Base-by-base conservation (phyloP, 257 asterid genomes). In the Misopates orontium region DNA sequence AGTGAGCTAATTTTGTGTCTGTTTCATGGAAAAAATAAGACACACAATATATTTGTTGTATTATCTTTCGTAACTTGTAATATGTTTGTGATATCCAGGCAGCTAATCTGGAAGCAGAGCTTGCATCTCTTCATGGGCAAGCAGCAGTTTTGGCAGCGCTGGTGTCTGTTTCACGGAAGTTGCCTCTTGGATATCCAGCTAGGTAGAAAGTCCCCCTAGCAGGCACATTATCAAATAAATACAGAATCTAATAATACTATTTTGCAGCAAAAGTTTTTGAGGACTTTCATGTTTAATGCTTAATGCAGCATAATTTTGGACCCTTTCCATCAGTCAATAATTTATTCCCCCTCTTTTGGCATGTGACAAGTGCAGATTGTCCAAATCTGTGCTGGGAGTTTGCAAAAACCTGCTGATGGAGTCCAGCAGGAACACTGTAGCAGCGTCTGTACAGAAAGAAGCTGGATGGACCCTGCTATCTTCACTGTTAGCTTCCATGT, bases 381-480 rank as follows among this genome's bases (percentile, higher is more conserved):
- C 99, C 56, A 79, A 72, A 66, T 86, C 96, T 47, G 83, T 94
- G 54, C 89, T 94, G 69, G 89, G 83, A 70, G 89, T 94, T 75
- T 94, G 97, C 80, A 94, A 79, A 89, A 94, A 78, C 69, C 78
- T 94, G 86, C 80, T 94, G 78, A 76, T 57, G 71, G 84, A 90
- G 61, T 82, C 95, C 53, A 88, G 93, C 77, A 73, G 95, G 78
- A 94, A 86, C 71, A 87, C 85, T 72, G 59, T 70, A 53, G 90
- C 95, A 24, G 95, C 93, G 71, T 74, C 84, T 66, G 86, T 85
- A 23, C 97, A 88, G 78, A 90, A 87, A 77, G 97, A 94, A 84
- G 90, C 96, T 72, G 99, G 99, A 49, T 94, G 99, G 99, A 80
- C 79, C 68, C 95, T 94, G 79, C 74, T 94, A 75, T 86, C 99